Evolutionary conservation across 2,329 filamentous ascomycete species (phyloP), one percentile per base, ranked within the genome.

Genomic region (Botrytis deweyae): DNA sequence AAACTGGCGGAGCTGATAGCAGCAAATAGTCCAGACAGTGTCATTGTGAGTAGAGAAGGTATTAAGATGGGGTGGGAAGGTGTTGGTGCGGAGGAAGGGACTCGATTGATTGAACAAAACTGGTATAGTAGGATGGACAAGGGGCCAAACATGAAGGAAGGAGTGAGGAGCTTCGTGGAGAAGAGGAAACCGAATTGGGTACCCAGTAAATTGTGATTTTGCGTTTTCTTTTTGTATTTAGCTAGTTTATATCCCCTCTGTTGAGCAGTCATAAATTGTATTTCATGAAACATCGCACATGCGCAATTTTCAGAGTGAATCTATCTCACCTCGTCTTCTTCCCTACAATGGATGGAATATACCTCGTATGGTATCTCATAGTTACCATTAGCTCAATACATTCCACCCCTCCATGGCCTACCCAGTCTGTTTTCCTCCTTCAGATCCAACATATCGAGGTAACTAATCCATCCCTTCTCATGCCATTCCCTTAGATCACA

Each of bases 141-240:
- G 3, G 91, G 89, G 0, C 90, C 92, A 77, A 95, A 95, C 82
- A 90, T 93, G 82, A 88, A 87, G 72, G 92, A 95, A 83, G 93
- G 93, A 0, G 85, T 95, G 33, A 84, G 81, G 82, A 92, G 92
- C 75, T 95, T 95, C 84, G 90, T 92, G 29, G 92, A 94, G 86
- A 93, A 90, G 86, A 86, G 91, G 79, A 87, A 88, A 82, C 88
- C 92, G 2, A 84, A 84, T 55, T 95, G 92, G 92, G 87, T 85
- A 78, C 84, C 89, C 73, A 90, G 88, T 80, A 90, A 90, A 81
- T 78, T 91, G 77, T 91, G 81, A 82, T 72, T 49, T 40, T 46
- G 7, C 36, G 7, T 46, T 8, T 58, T 64, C 10, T 14, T 46
- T 71, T 63, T 71, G 55, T 46, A 62, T 71, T 64, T 63, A 71